phyloP scores from a whole-genome alignment of 352 stramenopile genomes.

The Phytophthora macrochlamydospora region DNA sequence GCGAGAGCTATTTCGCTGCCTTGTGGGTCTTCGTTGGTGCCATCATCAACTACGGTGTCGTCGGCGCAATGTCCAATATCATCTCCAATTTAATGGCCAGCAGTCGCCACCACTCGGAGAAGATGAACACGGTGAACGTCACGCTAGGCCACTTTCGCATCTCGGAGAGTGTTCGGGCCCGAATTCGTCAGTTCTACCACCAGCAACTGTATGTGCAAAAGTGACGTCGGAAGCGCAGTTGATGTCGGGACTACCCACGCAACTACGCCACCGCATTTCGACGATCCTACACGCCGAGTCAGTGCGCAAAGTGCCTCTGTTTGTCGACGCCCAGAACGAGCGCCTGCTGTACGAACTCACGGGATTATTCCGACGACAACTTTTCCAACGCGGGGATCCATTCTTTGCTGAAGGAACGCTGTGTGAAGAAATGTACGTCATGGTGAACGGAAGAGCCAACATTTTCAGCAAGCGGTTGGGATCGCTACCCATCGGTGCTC shows the following conservation, averaged over 20 bases:
- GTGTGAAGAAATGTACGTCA: constrained; percentile 75
- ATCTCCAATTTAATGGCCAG: constrained; percentile 72
- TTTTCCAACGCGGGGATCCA: constrained; percentile 69
- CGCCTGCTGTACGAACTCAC: constrained; percentile 69
- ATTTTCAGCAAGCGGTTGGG: constrained; percentile 51
- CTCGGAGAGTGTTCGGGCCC: constrained; percentile 53
- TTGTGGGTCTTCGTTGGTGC: constrained; percentile 70
- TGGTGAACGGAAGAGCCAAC: constrained; percentile 66
- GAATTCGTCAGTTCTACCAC: constrained; percentile 80
- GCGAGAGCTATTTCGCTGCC: constrained; percentile 69
- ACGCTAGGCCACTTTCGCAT: constrained; percentile 68
- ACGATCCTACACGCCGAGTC: constrained; percentile 73
- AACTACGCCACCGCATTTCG: constrained; percentile 74
- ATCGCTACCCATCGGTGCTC: constrained; percentile 48
- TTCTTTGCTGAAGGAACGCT: constrained; percentile 66
- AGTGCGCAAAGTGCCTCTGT: constrained; percentile 63
- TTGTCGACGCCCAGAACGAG: constrained; percentile 60
- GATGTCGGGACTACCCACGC: constrained; percentile 53
- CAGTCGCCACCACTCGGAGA: constrained; percentile 66
- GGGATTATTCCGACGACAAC: constrained; percentile 62
- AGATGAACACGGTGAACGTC: constrained; percentile 71
- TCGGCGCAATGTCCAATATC: constrained; percentile 80
- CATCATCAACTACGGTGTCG: constrained; percentile 82
- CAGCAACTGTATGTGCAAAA: constrained; percentile 80
- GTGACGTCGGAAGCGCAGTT: constrained; percentile 70